These are phyloP conservation scores for Aureobasidium melanogenum DNA, from an alignment of 2,329 filamentous ascomycete genomes.

Conservation along the genomic window DNA sequence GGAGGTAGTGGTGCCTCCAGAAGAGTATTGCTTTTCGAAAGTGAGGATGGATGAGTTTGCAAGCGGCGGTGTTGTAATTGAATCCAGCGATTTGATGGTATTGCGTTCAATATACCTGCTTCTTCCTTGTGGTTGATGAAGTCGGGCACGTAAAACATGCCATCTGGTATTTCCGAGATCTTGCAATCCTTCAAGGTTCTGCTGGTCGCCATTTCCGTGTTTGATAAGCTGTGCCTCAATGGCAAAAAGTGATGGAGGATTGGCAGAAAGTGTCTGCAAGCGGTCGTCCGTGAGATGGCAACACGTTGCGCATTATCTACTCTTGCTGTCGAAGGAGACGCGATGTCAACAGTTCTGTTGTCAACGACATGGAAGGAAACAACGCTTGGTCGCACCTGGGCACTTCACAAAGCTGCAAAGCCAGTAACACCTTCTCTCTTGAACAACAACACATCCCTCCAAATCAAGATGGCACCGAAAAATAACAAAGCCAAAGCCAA, in stretches of 20 bases:
- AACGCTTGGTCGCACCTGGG: too few species aligned
- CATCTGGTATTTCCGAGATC: slow-evolving; percentile 49
- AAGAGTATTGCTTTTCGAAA: slow-evolving; percentile 66
- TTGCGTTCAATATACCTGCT: slow-evolving; percentile 48
- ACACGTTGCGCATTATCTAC: neutral
- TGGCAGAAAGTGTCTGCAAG: neutral
- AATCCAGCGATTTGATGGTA: slow-evolving; percentile 61
- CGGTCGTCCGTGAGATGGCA: neutral
- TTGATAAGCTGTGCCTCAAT: neutral
- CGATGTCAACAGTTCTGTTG: neutral
- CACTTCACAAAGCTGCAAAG: neutral
- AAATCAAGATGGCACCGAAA: slow-evolving; percentile 17
- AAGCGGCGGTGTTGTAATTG: slow-evolving; percentile 79
- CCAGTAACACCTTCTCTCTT: neutral
- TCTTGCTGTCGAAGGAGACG: neutral
- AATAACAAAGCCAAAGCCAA: slow-evolving; percentile 19
- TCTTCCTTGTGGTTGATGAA: slow-evolving; percentile 77
- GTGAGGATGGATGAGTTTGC: slow-evolving; percentile 80
- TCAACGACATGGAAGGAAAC: neutral
- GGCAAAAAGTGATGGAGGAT: neutral
- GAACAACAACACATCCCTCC: neutral
- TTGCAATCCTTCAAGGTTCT: slow-evolving; percentile 9
- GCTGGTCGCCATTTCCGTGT: neutral
- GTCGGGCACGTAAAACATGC: slow-evolving; percentile 76
- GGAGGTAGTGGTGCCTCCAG: slow-evolving; percentile 63